Evolutionary conservation across 768 basidiomycete species (phyloP).

Genomic region (Amanita subjunquillea): DNA sequence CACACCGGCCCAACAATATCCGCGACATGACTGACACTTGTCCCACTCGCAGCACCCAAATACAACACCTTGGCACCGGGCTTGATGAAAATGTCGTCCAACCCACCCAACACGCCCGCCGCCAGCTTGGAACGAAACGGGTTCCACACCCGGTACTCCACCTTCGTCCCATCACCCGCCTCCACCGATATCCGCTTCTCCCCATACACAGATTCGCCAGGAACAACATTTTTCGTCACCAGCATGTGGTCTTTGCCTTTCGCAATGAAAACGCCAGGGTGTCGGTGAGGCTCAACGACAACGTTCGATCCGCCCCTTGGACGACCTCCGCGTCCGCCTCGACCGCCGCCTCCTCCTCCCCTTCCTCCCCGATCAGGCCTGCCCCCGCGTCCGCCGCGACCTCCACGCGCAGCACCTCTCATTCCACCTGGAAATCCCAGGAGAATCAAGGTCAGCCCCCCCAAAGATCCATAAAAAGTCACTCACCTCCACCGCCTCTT

Average conservation of each 20-base stretch:
- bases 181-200: conserved; percentile 95
- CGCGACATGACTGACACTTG: conserved; percentile 96
- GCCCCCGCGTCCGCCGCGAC: conserved; percentile 28
- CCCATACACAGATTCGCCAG: conserved; percentile 96
- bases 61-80: conserved; percentile 97
- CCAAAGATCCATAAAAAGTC: not conserved
- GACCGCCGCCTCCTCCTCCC: conserved; percentile 33
- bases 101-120: conserved; percentile 90
- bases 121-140: conserved; percentile 96
- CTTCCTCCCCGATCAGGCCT: conserved; percentile 35
- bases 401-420: conserved; percentile 31
- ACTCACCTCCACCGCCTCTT: conserved; percentile 20
- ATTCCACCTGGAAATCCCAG: conserved; percentile 26
- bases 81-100: conserved; percentile 86
- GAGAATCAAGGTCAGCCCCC: conserved; percentile 7
- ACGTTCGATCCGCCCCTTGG: conserved; percentile 79
- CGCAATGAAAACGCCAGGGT: conserved; percentile 92
- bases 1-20: conserved; percentile 95
- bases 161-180: conserved; percentile 69
- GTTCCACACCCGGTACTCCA: conserved; percentile 99
- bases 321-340: conserved; percentile 57
- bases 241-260: conserved; percentile 95
- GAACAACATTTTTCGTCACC: conserved; percentile 96
- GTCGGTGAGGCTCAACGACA: conserved; percentile 90
- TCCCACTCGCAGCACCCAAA: conserved; percentile 95